Conservation (phyloP, 1,139 yeast species). For the Nakaseomyces sp. region DNA sequence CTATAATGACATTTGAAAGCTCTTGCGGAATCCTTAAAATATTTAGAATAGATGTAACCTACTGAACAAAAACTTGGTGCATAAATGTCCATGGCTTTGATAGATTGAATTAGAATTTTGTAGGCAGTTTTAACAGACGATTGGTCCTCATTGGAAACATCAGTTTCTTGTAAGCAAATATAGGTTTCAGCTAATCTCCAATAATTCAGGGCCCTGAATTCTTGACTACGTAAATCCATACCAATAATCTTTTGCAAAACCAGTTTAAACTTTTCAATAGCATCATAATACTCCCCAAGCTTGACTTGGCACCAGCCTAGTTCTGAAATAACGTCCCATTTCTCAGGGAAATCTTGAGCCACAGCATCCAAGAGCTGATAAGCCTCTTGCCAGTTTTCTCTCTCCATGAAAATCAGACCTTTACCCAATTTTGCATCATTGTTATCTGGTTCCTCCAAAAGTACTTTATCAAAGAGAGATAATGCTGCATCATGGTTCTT, state of each 20-base stretch:
- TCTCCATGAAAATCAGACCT: slow-evolving; percentile 66
- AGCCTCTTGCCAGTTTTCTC: slow-evolving; percentile 50
- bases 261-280: slow-evolving; percentile 42
- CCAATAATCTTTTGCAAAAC: slow-evolving; percentile 43
- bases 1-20: slow-evolving; percentile 83
- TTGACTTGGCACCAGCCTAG: slow-evolving; percentile 71
- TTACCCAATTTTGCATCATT: slow-evolving; percentile 69
- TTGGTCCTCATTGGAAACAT: slow-evolving; percentile 16
- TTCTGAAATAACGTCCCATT: slow-evolving; percentile 58
- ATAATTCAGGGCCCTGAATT: slow-evolving; percentile 48
- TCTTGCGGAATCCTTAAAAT: slow-evolving; percentile 50
- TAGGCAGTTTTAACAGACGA: slow-evolving; percentile 37
- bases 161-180: slow-evolving; percentile 29
- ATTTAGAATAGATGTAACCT: slow-evolving; percentile 58
- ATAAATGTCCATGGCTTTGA: slow-evolving; percentile 53
- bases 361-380: slow-evolving; percentile 44
- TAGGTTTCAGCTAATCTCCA: slow-evolving; percentile 71
- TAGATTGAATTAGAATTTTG: slow-evolving; percentile 48
- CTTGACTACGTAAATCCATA: slow-evolving; percentile 44
- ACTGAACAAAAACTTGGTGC: slow-evolving; percentile 76
- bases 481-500: slow-evolving; percentile 73
- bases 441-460: slow-evolving; percentile 43
- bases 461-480: slow-evolving; percentile 56
- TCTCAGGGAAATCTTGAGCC: slow-evolving; percentile 41
- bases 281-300: slow-evolving; percentile 43